Percentiles rank a stretch among this genome's conserved stretches.
Conservation (phyloP, 148 eudicot species). For the Rhododendron simsii region DNA sequence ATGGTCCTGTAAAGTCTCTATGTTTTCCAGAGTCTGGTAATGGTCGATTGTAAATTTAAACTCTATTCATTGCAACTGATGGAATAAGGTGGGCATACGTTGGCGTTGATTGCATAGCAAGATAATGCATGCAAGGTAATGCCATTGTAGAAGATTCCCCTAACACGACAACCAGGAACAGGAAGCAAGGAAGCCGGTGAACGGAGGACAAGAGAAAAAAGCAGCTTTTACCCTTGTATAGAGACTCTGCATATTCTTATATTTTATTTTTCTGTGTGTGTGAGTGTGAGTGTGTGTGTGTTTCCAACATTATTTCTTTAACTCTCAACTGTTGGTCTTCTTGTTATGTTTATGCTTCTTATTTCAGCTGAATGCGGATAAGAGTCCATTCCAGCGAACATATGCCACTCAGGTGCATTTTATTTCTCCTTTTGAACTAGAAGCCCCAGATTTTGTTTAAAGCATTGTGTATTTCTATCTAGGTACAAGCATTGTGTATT, state of each 20-base stretch:
- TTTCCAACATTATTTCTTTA: background rate
- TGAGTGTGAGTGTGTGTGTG: background rate
- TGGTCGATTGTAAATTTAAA: background rate
- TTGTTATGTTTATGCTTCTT: background rate
- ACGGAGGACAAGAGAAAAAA: too few relatives aligned
- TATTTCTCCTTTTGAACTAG: background rate
- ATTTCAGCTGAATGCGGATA: constrained; percentile 23
- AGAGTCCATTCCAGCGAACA: constrained; percentile 29
- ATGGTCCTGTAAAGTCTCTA: background rate
- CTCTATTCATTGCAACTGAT: background rate
- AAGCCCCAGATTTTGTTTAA: background rate
- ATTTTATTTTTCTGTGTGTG: background rate
- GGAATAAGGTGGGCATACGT: background rate
- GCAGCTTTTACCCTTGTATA: background rate
- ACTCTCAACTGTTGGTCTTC: background rate
- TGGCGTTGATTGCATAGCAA: background rate
- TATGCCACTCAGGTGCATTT: constrained; percentile 27
- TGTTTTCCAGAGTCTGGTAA: background rate
- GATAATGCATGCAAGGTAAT: background rate
- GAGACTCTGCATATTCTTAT: background rate
- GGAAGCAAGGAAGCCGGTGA: background rate
- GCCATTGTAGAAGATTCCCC: background rate
- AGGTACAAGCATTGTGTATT: background rate
- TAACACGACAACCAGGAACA: background rate
- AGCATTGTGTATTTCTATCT: background rate